Conservation (phyloP, 805 yeast genomes). For the Pichia phayaonensis region DNA sequence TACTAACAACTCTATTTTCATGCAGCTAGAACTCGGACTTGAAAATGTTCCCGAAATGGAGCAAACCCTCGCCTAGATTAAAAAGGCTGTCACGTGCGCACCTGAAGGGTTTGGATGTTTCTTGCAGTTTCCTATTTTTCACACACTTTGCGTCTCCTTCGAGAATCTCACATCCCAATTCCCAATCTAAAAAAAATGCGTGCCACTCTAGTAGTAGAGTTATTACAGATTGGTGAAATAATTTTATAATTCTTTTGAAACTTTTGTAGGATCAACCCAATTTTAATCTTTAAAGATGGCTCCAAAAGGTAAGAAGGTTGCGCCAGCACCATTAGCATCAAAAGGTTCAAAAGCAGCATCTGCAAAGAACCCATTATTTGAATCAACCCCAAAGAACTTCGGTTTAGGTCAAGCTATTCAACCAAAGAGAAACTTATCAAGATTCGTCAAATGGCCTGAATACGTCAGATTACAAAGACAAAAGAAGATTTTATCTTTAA, state of each 20-base stretch:
- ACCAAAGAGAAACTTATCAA: slow-evolving; percentile 91
- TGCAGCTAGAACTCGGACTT: not conserved
- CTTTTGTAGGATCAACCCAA: not conserved
- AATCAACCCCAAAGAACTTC: slow-evolving; percentile 83
- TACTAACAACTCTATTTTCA: not conserved
- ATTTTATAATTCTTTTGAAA: no score
- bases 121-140: not conserved
- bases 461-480: slow-evolving; percentile 98
- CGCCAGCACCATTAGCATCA: slow-evolving; percentile 96
- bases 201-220: no score
- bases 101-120: not conserved
- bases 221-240: no score
- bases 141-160: not conserved
- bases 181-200: not conserved
- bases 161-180: not conserved
- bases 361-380: slow-evolving; percentile 76
- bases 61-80: not conserved
- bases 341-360: slow-evolving; percentile 46
- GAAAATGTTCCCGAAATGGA: not conserved
- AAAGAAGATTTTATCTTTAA: slow-evolving; percentile 88
- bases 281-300: not conserved
- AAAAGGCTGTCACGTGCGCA: not conserved
- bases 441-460: slow-evolving; percentile 99
- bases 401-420: slow-evolving; percentile 96
- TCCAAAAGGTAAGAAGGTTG: slow-evolving; percentile 59